Base-by-base conservation (phyloP, 768 basidiomycete species). In the Rubroboletus pulcherrimus region DNA sequence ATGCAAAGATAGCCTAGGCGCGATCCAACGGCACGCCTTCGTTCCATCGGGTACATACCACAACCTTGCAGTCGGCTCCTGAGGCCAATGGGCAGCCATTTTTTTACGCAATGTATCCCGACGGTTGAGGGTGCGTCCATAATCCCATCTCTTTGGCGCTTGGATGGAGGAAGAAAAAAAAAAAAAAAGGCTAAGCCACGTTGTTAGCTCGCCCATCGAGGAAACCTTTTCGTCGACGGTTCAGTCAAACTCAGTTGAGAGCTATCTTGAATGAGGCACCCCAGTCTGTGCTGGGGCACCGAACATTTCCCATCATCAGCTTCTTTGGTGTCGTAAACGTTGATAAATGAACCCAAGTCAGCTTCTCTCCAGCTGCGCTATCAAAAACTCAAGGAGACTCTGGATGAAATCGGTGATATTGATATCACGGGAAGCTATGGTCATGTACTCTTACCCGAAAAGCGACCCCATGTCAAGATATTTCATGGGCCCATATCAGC, bases 161-260 rank as follows among this genome's bases (percentile, higher is more conserved):
- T 45, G 51, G 21, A 26, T 41, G 29, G 39, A 37, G 41, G 26
- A 5, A 26, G 3, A 26, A 45, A 56, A 66, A 65, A 59, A 48
- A 5, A 26, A 26, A 26, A 45, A 56, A 66, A 65, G 62, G 51
- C 35, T 65, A 65, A 67, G n/a, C 62, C 64, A 65, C 64, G 65
- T 65, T 65, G 47, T 45, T 31, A 29, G 8, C 45, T 39, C 51
- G 54, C 49, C 50, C 35, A 17, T 39, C n/a, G n/a, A 34, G 6
- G 6, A 30, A 5, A 12, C 30, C 26, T 38, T n/a, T 31, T 33
- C 11, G 26, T 42, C 21, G 44, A 24, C 24, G 9, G 29, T 48
- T 12, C 17, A 11, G 21, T 42, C 39, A 30, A 52, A 54, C 45
- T 61, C 41, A 29, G 47, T n/a, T 5, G 47, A 37, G 26, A 34